phyloP scores from a whole-genome alignment of 257 asterid species.

The Solanum acaule region DNA sequence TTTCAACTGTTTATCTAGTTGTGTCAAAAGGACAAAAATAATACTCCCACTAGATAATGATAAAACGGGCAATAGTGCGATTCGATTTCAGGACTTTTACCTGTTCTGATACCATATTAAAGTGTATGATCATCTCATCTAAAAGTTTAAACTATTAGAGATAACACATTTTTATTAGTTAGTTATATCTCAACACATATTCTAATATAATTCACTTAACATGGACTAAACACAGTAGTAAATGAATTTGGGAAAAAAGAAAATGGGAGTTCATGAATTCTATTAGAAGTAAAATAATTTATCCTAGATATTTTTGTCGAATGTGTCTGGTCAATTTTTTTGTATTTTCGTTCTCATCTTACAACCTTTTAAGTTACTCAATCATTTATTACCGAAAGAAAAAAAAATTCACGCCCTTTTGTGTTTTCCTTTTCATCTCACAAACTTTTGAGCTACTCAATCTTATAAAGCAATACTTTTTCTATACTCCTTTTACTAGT shows the following conservation, averaged over 20 bases:
- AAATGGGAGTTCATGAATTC: not conserved
- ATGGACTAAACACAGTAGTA: not conserved
- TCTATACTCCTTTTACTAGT: not conserved
- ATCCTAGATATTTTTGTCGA: not conserved
- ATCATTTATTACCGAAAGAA: not conserved
- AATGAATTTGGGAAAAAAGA: not conserved
- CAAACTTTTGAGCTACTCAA: not conserved
- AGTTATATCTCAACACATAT: not conserved
- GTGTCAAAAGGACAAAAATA: not conserved
- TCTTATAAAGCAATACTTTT: not conserved
- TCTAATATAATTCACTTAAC: not conserved
- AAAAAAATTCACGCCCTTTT: not conserved
- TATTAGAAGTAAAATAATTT: not conserved
- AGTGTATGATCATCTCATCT: rapidly evolving
- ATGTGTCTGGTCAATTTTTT: not conserved
- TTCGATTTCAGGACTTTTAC: no score
- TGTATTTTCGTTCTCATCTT: not conserved
- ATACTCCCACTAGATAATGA: not conserved
- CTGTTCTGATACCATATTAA: no score
- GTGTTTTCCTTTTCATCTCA: not conserved
- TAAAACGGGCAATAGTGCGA: no score
- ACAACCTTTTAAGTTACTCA: not conserved
- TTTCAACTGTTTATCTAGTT: not conserved
- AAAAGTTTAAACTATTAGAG: no score
- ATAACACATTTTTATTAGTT: no score